These are phyloP conservation scores for Trifolium pratense DNA, from an alignment of 306 rosid genomes.

Conservation along the genomic window DNA sequence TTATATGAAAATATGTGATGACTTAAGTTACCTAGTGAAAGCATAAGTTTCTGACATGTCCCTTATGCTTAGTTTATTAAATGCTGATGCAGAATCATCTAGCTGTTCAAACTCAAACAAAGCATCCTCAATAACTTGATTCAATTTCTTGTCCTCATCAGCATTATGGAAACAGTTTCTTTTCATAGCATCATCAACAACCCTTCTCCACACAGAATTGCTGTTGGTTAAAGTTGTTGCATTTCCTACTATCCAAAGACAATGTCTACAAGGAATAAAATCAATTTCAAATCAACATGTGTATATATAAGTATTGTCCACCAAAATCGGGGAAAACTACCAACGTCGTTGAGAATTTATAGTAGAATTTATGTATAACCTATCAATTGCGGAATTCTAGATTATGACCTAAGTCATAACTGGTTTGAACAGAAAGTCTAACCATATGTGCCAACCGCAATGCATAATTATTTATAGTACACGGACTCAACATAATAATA, in stretches of 20 bases:
- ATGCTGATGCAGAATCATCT: constrained; percentile 11
- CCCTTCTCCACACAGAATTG: constrained; percentile 49
- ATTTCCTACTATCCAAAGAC: constrained; percentile 65
- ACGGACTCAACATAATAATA: background rate
- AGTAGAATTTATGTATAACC: too few relatives aligned
- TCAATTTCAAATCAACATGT: background rate
- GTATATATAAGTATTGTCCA: too few relatives aligned
- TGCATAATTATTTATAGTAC: background rate
- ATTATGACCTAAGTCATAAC: too few relatives aligned
- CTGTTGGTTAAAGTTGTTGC: constrained; percentile 48
- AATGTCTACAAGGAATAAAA: constrained; percentile 37
- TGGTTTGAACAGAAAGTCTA: too few relatives aligned
- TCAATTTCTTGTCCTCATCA: constrained; percentile 53
- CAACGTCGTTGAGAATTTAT: too few relatives aligned
- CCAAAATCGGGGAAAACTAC: too few relatives aligned
- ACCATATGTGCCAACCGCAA: too few relatives aligned
- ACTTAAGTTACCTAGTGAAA: constrained; percentile 28
- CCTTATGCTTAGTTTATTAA: constrained; percentile 33
- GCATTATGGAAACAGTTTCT: constrained; percentile 54
- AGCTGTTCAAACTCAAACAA: constrained; percentile 37
- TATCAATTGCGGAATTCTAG: too few relatives aligned
- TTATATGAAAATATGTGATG: constrained; percentile 3
- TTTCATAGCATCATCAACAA: constrained; percentile 53
- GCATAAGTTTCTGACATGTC: constrained; percentile 9
- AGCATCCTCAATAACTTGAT: constrained; percentile 39